Conservation (phyloP, 306 rosid species). For the Dryas alaskensis region DNA sequence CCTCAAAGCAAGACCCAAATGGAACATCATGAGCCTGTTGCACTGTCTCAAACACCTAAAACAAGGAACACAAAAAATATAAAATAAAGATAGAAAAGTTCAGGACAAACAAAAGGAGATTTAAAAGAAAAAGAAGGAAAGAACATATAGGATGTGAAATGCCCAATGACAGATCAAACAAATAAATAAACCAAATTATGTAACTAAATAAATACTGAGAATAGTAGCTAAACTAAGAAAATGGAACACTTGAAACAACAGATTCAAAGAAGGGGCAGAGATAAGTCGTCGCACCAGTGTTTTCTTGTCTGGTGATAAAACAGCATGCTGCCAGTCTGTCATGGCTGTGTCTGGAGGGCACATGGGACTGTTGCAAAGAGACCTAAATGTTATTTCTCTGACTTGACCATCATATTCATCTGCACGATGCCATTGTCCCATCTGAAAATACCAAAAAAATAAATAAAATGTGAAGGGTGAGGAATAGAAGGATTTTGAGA, state of each 20-base stretch:
- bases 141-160: neutral
- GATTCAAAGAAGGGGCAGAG: constrained; percentile 7
- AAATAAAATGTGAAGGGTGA: neutral
- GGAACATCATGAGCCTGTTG: constrained; percentile 99
- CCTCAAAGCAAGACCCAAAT: constrained; percentile 94
- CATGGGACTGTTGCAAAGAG: constrained; percentile 94
- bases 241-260: neutral
- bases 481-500: no score
- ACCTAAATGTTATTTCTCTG: constrained; percentile 83
- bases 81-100: neutral
- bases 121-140: neutral
- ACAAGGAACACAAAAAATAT: constrained; percentile 15
- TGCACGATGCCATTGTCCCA: constrained; percentile 95
- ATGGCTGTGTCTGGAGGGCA: constrained; percentile 98
- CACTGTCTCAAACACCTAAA: constrained; percentile 88
- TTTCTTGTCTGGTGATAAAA: constrained; percentile 68
- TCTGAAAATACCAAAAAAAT: constrained; percentile 49
- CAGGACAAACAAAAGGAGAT: neutral
- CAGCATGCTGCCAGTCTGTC: constrained; percentile 96
- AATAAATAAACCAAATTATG: neutral
- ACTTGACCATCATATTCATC: constrained; percentile 94
- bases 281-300: constrained; percentile 55
- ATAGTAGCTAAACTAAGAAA: neutral
- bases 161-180: neutral
- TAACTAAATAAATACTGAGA: neutral